Conservation (phyloP, 345 rosid genomes). For the Brassica rapa region DNA sequence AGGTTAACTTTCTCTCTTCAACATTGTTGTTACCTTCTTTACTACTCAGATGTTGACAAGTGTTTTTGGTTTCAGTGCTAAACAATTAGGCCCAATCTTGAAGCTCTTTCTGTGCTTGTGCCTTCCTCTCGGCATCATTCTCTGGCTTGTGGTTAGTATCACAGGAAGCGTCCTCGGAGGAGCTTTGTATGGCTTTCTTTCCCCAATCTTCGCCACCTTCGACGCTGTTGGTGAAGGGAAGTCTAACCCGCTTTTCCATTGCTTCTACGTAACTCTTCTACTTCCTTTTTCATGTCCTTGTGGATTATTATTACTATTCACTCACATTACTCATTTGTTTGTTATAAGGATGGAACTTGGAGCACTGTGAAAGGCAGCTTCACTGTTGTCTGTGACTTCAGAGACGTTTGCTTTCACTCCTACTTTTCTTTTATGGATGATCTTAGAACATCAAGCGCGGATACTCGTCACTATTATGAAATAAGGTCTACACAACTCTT, state of each 20-base stretch:
- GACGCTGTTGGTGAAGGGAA: slow-evolving; percentile 95
- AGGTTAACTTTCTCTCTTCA: slow-evolving; percentile 51
- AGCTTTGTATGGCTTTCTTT: slow-evolving; percentile 66
- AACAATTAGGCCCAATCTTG: slow-evolving; percentile 69
- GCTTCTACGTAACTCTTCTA: slow-evolving; percentile 68
- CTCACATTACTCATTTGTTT: slow-evolving; percentile 13
- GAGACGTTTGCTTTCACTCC: slow-evolving; percentile 75
- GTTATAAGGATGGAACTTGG: slow-evolving; percentile 98
- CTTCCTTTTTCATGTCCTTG: neutral
- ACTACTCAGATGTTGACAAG: slow-evolving; percentile 5
- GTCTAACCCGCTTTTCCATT: slow-evolving; percentile 56
- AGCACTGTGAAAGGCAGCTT: slow-evolving; percentile 59
- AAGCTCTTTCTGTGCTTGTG: slow-evolving; percentile 71
- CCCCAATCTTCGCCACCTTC: slow-evolving; percentile 91
- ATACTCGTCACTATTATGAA: slow-evolving; percentile 71
- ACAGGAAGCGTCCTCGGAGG: slow-evolving; percentile 72
- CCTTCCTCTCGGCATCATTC: slow-evolving; percentile 55
- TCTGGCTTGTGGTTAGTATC: slow-evolving; percentile 65
- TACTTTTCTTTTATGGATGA: slow-evolving; percentile 79
- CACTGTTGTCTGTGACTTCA: slow-evolving; percentile 71
- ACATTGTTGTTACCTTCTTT: slow-evolving; percentile 1
- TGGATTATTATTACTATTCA: neutral
- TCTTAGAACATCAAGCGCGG: slow-evolving; percentile 49
- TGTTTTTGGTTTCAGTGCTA: slow-evolving; percentile 58
- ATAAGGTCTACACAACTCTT: slow-evolving; percentile 59